These are phyloP conservation scores for sunflower (Helianthus annuus) DNA, from an alignment of 129 eudicot species.

Conservation along the genomic window HanXRQr2.0-SUNRISE NC_035439.2:71654321-71654820, in stretches of 20 bases:
- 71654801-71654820: too few relatives aligned
- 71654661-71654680: conserved; percentile 61
- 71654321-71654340: conserved; percentile 5
- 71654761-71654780: too few relatives aligned
- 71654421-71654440: conserved; percentile 13
- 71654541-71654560: conserved; percentile 4
- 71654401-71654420: conserved; percentile 7
- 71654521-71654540: conserved; percentile 11
- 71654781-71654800: neutral
- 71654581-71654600: too few relatives aligned
- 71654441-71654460: conserved; percentile 6
- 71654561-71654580: too few relatives aligned
- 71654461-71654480: conserved; percentile 18
- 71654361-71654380: too few relatives aligned
- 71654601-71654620: too few relatives aligned
- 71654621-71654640: conserved; percentile 69
- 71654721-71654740: conserved; percentile 36
- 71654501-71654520: neutral
- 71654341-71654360: too few relatives aligned
- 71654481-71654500: conserved; percentile 3
- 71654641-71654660: conserved; percentile 58
- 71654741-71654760: conserved; percentile 35
- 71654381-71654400: neutral
- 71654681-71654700: conserved; percentile 62
- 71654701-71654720: conserved; percentile 35